Percentiles rank a stretch among this genome's conserved stretches.
Evolutionary conservation across 768 basidiomycete species (phyloP).

Genomic region (Kwoniella sp.): DNA sequence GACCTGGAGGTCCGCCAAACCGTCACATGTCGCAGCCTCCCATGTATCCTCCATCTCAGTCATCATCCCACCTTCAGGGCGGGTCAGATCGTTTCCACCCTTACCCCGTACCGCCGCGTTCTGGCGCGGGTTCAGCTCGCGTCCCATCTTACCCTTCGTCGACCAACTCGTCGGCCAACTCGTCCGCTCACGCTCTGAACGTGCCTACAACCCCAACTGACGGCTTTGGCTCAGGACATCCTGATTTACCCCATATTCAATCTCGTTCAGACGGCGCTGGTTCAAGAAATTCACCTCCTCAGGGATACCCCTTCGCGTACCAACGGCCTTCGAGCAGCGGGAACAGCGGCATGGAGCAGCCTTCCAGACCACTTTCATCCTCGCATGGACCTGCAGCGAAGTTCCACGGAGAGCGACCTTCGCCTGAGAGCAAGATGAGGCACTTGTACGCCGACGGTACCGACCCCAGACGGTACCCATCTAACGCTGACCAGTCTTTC

Average conservation of each 20-base stretch:
- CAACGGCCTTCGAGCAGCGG: slow-evolving; percentile 14
- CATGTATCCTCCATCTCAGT: slow-evolving; percentile 8
- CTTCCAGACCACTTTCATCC: neutral
- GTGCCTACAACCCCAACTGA: slow-evolving; percentile 8
- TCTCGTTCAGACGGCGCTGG: neutral
- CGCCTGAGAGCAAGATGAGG: slow-evolving; percentile 16
- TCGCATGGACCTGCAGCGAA: neutral
- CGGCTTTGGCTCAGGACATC: neutral
- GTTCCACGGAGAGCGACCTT: slow-evolving; percentile 12
- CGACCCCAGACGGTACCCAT: slow-evolving; percentile 21
- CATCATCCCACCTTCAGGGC: slow-evolving; percentile 1
- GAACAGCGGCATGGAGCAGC: neutral
- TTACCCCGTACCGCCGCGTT: slow-evolving; percentile 15
- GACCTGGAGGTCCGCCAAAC: slow-evolving; percentile 6
- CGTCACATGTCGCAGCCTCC: slow-evolving; percentile 29
- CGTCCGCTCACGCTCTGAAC: neutral
- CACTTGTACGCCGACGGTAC: slow-evolving; percentile 8
- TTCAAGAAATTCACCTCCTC: slow-evolving; percentile 10
- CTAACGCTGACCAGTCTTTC: neutral
- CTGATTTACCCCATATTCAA: neutral
- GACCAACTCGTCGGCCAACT: slow-evolving; percentile 2
- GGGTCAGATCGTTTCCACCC: slow-evolving; percentile 16
- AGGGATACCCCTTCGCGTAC: slow-evolving; percentile 15
- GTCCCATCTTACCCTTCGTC: slow-evolving; percentile 15
- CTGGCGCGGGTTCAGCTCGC: neutral